Evolutionary conservation across 768 basidiomycete genomes (phyloP).

Genomic region (Suillus paluster): DNA sequence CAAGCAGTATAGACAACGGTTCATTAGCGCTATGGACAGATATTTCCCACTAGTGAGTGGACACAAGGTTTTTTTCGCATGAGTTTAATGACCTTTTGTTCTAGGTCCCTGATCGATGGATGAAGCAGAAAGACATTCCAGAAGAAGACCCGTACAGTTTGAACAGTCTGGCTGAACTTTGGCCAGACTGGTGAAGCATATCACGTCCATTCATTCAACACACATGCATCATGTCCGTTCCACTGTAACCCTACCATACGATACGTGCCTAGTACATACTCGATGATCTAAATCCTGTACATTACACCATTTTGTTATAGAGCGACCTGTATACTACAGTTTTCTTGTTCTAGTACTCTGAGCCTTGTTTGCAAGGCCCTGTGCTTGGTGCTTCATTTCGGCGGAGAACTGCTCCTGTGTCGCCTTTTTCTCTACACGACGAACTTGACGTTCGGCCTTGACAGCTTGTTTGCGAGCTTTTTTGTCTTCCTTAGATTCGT

Average conservation of each 20-base stretch:
- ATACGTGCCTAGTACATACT: constrained; percentile 5
- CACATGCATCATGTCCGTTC: not conserved
- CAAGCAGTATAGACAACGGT: constrained; percentile 89
- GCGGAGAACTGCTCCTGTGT: constrained; percentile 64
- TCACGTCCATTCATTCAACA: not conserved
- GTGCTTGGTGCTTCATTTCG: constrained; percentile 66
- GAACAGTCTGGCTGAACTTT: constrained; percentile 55
- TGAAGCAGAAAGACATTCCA: constrained; percentile 80
- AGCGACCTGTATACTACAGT: constrained; percentile 18
- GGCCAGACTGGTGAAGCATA: constrained; percentile 61
- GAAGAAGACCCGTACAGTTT: constrained; percentile 71
- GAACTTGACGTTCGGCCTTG: constrained; percentile 65
- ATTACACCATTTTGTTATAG: constrained; percentile 3
- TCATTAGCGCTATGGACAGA: constrained; percentile 86
- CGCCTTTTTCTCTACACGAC: constrained; percentile 70
- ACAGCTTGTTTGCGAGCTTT: constrained; percentile 71
- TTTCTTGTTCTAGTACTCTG: constrained; percentile 27
- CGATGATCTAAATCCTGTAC: constrained; percentile 6
- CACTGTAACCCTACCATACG: constrained; percentile 8
- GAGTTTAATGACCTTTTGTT: constrained; percentile 6
- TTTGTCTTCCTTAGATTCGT: constrained; percentile 79
- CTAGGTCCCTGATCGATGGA: constrained; percentile 89
- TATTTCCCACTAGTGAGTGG: constrained; percentile 80
- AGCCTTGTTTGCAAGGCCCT: constrained; percentile 49
- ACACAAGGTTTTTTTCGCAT: not conserved